Conservation (phyloP, 2,329 filamentous ascomycete species). For the Stromatinia cepivora region DNA sequence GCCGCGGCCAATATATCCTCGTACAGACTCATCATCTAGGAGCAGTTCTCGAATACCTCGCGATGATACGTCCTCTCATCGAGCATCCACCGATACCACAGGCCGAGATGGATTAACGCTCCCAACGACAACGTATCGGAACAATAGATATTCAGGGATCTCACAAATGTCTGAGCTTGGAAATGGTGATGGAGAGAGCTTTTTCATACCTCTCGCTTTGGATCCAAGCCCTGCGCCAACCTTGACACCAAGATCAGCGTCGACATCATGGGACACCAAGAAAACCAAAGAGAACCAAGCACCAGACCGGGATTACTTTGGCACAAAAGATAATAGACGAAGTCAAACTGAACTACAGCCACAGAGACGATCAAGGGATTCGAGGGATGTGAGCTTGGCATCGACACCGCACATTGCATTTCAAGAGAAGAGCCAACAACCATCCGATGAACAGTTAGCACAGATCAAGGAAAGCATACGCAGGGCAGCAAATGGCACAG, state of each 20-base stretch:
- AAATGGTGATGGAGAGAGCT: conserved; percentile 53
- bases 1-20: conserved; percentile 53
- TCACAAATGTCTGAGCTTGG: conserved; percentile 50
- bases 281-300: conserved; percentile 39
- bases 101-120: conserved; percentile 65
- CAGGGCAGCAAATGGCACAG: conserved; percentile 37
- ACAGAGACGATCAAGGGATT: conserved; percentile 38
- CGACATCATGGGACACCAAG: conserved; percentile 49
- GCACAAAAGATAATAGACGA: conserved; percentile 45
- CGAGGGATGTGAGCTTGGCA: conserved; percentile 49
- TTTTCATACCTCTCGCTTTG: conserved; percentile 74
- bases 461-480: conserved; percentile 50
- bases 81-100: conserved; percentile 45
- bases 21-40: conserved; percentile 56
- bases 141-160: conserved; percentile 73
- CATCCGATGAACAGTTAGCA: conserved; percentile 59
- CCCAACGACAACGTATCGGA: conserved; percentile 74
- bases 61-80: conserved; percentile 54
- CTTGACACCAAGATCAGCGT: conserved; percentile 54
- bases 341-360: conserved; percentile 43
- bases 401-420: conserved; percentile 84
- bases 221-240: conserved; percentile 63
- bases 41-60: conserved; percentile 49
- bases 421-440: conserved; percentile 75
- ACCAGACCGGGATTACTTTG: conserved; percentile 60